Conservation (phyloP, 768 basidiomycete genomes). For the Collybia sordida region DNA sequence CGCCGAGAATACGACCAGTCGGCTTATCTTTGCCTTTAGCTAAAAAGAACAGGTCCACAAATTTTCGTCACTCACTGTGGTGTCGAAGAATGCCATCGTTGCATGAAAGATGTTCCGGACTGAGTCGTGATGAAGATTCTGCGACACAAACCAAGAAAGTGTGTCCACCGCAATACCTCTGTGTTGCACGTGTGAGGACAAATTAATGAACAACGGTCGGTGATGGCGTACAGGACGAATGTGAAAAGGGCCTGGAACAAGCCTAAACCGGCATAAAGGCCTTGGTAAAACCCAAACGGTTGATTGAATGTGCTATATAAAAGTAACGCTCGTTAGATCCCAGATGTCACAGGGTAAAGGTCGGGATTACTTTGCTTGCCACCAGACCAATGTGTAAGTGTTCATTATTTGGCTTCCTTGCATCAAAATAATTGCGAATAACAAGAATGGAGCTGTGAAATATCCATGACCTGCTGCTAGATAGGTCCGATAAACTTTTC, state of each 20-base stretch:
- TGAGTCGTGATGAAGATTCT: slow-evolving; percentile 58
- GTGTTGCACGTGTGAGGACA: not conserved
- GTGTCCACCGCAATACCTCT: slow-evolving; percentile 56
- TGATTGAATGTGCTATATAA: slow-evolving; percentile 40
- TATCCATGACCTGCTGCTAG: slow-evolving; percentile 52
- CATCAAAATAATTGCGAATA: slow-evolving; percentile 54
- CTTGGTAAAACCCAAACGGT: slow-evolving; percentile 62
- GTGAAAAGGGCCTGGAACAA: slow-evolving; percentile 55
- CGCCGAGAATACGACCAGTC: slow-evolving; percentile 57
- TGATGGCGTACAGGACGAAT: slow-evolving; percentile 46
- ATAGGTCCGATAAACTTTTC: slow-evolving; percentile 60
- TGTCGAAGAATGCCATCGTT: slow-evolving; percentile 80
- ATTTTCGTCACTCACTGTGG: slow-evolving; percentile 37
- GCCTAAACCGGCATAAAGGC: slow-evolving; percentile 61
- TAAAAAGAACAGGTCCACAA: not conserved
- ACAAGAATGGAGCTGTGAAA: slow-evolving; percentile 49
- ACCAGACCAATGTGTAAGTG: slow-evolving; percentile 70
- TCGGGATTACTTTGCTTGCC: slow-evolving; percentile 56
- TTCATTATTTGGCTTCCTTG: slow-evolving; percentile 62
- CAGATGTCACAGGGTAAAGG: not conserved
- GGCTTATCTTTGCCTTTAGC: slow-evolving; percentile 32
- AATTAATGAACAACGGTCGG: not conserved
- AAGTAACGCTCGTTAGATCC: not conserved
- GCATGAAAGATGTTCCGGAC: slow-evolving; percentile 62
- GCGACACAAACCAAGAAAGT: slow-evolving; percentile 58